A percentile compares a stretch with the other conserved stretches of the same genome.
These are phyloP conservation scores for Clitoria ternatea DNA, from an alignment of 306 rosid genomes.

Conservation along the genomic window DNA sequence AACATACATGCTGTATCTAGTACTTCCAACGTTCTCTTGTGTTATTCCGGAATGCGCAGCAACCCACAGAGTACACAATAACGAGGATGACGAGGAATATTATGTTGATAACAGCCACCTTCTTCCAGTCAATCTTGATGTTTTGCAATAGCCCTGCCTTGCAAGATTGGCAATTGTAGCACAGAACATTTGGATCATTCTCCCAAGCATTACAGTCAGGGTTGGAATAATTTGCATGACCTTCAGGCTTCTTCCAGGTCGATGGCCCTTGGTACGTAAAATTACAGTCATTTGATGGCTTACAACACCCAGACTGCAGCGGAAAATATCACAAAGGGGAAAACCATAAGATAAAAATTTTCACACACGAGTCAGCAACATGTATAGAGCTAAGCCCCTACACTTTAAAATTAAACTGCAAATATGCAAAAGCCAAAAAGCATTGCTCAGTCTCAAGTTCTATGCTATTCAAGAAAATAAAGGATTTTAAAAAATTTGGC, in stretches of 20 bases:
- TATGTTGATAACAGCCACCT: conserved; percentile 49
- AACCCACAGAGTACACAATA: conserved; percentile 67
- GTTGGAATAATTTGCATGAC: background rate
- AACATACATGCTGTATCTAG: background rate
- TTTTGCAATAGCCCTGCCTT: conserved; percentile 76
- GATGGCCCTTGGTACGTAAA: conserved; percentile 44
- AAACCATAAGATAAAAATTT: background rate
- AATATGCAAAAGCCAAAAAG: background rate
- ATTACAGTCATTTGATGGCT: conserved; percentile 54
- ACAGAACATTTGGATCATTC: conserved; percentile 34
- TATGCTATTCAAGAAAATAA: background rate
- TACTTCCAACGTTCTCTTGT: conserved; percentile 47
- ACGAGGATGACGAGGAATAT: conserved; percentile 55
- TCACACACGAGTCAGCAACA: background rate
- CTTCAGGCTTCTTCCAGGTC: conserved; percentile 21
- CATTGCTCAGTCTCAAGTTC: background rate
- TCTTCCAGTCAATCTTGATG: conserved; percentile 63
- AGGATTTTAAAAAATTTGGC: background rate
- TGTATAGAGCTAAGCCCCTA: background rate
- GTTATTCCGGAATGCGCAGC: conserved; percentile 79
- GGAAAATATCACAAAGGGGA: background rate
- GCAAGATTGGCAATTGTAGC: conserved; percentile 72
- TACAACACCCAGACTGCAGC: conserved; percentile 77
- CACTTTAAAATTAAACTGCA: background rate
- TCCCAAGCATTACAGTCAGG: conserved; percentile 55